Base-by-base conservation (phyloP, 352 stramenopile species). In the Pythium grandisporangium region DNA sequence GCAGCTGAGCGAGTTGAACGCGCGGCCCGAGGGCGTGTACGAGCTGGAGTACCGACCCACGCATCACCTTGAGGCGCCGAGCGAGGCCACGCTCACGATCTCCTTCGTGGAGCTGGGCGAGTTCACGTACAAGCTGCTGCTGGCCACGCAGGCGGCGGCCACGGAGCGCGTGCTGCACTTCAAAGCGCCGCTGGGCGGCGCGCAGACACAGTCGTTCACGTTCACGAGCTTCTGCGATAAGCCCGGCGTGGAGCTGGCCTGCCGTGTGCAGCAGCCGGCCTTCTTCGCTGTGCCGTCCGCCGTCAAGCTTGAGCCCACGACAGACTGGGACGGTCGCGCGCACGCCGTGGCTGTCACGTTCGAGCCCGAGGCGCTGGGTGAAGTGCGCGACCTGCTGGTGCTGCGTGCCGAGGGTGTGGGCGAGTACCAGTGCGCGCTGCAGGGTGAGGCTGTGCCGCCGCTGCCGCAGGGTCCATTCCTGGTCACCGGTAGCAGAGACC, bases 21-120 rank as follows among this genome's bases (percentile, higher is more conserved):
- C 63, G 3, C 76, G 66, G 26, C 44, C 69, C 0, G 87, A 97
- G 55, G 84, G 87, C 2, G 61, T 64, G 8, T 96, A 91, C 47
- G 87, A 96, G 39, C 61, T 97, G 19, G 83, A 96, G 47, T 97
- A 93, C 53, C 67, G 88, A 11, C 88, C 88, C 6, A 73, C 80
- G 5, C 25, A 95, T 22, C 66, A 87, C 20, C 66, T 46, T 0
- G 52, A 53, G 0, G 35, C 53, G 5, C 61, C 66, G 0, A 50
- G 50, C 2, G 73, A 95, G n/a, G 67, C 61, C 2, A 53, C 48
- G 5, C 45, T 95, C n/a, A 76, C 58, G 0, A 92, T 96, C 22
- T 52, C 53, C 19, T 93, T 94, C 39, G 63, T 71, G 10, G 82
- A 96, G 37, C 62, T 96, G 7, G 87, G 89, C 12, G 76, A 89